Conservation (phyloP, 495 filamentous ascomycete species). For the Lasiosphaeris hirsuta region DNA sequence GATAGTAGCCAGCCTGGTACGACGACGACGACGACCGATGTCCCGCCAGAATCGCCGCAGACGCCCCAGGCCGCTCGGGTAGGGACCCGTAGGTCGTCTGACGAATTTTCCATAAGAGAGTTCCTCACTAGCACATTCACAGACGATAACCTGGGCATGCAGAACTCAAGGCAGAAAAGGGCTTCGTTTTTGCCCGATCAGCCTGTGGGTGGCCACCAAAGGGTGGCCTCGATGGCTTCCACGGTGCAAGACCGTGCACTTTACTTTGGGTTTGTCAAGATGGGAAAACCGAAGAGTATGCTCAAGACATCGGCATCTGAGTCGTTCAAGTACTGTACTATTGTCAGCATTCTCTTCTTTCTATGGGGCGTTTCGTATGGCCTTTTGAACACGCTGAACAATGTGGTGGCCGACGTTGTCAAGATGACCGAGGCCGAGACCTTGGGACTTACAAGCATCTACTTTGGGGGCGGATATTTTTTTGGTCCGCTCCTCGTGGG, state of each 20-base stretch:
- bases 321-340: conserved; percentile 48
- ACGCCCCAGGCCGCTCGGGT: background rate
- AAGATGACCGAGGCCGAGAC: conserved; percentile 32
- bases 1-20: conserved; percentile 9
- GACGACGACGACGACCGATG: background rate
- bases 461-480: conserved; percentile 57
- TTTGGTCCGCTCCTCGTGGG: conserved; percentile 62
- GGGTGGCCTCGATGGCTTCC: background rate
- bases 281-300: conserved; percentile 75
- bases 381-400: conserved; percentile 64
- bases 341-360: conserved; percentile 79
- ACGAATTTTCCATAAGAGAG: conserved; percentile 27
- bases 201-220: background rate
- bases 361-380: conserved; percentile 88
- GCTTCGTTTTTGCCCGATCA: background rate
- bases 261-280: conserved; percentile 81
- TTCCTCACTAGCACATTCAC: conserved; percentile 16
- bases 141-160: background rate
- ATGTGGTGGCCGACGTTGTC: conserved; percentile 44
- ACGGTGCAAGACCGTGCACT: conserved; percentile 22
- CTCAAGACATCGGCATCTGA: conserved; percentile 49
- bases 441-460: conserved; percentile 37
- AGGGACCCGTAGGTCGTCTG: conserved; percentile 3
- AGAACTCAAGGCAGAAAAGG: background rate
- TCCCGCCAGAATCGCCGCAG: background rate